A percentile compares a stretch with the other conserved stretches of the same genome.
Evolutionary conservation across 2,329 filamentous ascomycete species (phyloP).

Genomic region (Colletotrichum incanum): DNA sequence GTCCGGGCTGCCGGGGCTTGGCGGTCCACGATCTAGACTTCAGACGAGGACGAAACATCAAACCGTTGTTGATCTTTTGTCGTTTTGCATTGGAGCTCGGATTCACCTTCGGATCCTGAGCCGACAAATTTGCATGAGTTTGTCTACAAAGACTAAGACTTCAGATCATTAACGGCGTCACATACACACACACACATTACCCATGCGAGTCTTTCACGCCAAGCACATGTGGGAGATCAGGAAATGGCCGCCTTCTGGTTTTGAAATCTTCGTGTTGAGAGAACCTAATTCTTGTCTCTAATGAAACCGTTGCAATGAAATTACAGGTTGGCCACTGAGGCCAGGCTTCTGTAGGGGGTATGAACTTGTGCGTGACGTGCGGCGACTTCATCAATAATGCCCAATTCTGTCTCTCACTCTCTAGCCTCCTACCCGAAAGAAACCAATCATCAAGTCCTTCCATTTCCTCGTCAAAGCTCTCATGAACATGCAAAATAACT

Average conservation of each 20-base stretch:
- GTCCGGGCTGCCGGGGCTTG: constrained; percentile 11
- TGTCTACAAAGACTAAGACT: neutral
- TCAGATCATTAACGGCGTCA: neutral
- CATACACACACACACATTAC: no score
- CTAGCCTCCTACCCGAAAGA: neutral
- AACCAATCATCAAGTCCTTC: neutral
- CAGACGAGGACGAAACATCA: neutral
- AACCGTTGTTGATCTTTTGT: neutral
- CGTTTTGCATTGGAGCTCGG: no score
- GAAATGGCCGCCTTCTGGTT: neutral
- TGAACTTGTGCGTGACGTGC: constrained; percentile 20
- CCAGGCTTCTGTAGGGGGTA: constrained; percentile 30
- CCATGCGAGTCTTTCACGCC: neutral
- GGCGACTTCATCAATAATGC: neutral
- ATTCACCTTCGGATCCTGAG: neutral
- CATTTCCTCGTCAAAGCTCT: constrained; percentile 11
- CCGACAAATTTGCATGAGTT: neutral
- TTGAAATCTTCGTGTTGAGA: neutral
- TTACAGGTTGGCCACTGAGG: constrained; percentile 28
- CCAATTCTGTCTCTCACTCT: neutral
- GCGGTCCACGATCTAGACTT: constrained; percentile 1
- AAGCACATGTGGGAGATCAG: neutral
- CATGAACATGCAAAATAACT: constrained; percentile 1
- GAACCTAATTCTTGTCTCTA: neutral
- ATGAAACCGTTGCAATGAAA: neutral